A percentile compares a stretch with the other conserved stretches of the same genome.
These are phyloP conservation scores for Jacaranda mimosifolia DNA, from an alignment of 257 asterid genomes.

Conservation along the genomic window DNA sequence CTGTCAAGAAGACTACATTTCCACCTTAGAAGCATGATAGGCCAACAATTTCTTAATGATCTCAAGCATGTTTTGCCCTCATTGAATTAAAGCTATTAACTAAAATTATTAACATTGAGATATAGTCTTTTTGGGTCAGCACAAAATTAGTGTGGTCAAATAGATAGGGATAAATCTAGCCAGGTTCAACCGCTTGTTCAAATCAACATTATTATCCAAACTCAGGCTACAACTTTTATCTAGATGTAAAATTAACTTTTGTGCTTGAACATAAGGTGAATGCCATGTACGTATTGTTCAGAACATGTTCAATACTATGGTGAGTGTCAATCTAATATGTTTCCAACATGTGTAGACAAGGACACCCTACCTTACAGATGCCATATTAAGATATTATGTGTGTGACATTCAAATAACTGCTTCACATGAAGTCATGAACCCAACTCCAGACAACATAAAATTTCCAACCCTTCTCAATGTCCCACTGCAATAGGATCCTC, in stretches of 20 bases:
- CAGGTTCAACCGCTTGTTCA: slow-evolving; percentile 4
- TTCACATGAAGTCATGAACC: not conserved
- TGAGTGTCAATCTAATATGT: slow-evolving; percentile 3
- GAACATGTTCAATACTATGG: not conserved
- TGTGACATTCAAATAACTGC: slow-evolving; percentile 8
- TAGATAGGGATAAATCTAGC: slow-evolving; percentile 4
- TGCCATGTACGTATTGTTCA: not conserved
- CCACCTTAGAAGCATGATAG: not conserved
- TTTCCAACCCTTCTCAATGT: slow-evolving; percentile 1
- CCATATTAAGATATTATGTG: not conserved
- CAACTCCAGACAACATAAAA: slow-evolving; percentile 17
- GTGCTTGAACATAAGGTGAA: not conserved
- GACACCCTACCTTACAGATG: not conserved
- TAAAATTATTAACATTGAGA: not conserved
- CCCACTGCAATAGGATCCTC: slow-evolving; percentile 5
- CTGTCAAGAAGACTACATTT: slow-evolving; percentile 14
- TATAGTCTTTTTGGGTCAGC: not conserved
- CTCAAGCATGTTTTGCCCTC: slow-evolving; percentile 22
- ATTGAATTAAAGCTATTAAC: slow-evolving; percentile 23
- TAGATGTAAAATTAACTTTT: not conserved
- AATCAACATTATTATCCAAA: not conserved
- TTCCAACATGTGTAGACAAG: not conserved
- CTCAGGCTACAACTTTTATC: not conserved
- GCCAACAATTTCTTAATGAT: slow-evolving; percentile 1
- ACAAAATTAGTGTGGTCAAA: slow-evolving; percentile 1